These are phyloP conservation scores for Teunomyces lycoperdinae DNA, from an alignment of 805 yeast genomes.

Conservation along the genomic window DNA sequence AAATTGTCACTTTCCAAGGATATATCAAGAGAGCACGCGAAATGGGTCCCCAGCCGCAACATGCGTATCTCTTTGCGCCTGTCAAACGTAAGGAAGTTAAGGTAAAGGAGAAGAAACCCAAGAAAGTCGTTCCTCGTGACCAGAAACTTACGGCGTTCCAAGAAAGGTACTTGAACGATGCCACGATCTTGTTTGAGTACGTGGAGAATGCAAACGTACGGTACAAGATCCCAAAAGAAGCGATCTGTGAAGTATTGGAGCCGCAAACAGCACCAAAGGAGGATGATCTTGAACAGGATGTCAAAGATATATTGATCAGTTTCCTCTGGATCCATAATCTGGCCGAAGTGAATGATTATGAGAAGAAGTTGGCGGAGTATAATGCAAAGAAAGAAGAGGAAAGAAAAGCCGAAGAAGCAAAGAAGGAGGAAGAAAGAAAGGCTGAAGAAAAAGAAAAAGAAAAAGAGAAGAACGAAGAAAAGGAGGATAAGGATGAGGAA, in stretches of 20 bases:
- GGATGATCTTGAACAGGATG: constrained; percentile 14
- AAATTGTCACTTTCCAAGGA: constrained; percentile 74
- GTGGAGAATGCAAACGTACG: constrained; percentile 75
- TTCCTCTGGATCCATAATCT: constrained; percentile 51
- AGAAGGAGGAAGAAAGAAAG: constrained; percentile 15
- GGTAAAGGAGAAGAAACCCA: constrained; percentile 14
- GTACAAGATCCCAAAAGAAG: constrained; percentile 70
- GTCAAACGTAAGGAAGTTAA: constrained; percentile 15
- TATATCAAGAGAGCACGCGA: constrained; percentile 76
- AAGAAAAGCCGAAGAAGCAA: constrained; percentile 16
- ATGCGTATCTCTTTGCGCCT: constrained; percentile 27
- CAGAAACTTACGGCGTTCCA: constrained; percentile 73
- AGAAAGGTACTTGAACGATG: constrained; percentile 63
- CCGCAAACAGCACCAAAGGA: constrained; percentile 4
- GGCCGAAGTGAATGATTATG: constrained; percentile 46
- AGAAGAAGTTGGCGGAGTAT: constrained; percentile 30
- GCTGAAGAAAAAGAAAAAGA: constrained; percentile 21
- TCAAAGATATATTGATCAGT: constrained; percentile 45
- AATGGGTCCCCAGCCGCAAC: constrained; percentile 59
- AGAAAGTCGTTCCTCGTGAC: constrained; percentile 34
- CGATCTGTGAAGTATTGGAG: constrained; percentile 61
- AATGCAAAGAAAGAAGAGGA: constrained; percentile 26
- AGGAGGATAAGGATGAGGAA: constrained; percentile 19
- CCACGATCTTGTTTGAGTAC: constrained; percentile 82
- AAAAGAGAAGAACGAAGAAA: constrained; percentile 21